These are phyloP conservation scores for Setomelanomma holmii DNA, from an alignment of 2,329 filamentous ascomycete genomes.

Conservation along the genomic window DNA sequence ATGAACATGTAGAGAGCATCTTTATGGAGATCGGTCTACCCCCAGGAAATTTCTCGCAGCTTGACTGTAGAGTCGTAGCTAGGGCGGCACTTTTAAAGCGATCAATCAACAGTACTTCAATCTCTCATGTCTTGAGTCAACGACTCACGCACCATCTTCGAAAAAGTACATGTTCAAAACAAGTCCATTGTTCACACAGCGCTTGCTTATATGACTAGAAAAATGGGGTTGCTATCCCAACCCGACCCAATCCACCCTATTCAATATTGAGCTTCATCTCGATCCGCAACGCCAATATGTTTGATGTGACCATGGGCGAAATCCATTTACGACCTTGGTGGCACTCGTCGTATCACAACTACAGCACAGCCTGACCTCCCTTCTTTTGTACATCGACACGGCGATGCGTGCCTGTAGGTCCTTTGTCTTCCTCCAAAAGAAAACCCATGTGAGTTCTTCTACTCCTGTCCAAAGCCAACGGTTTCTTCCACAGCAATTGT, in stretches of 20 bases:
- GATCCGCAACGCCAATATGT: neutral
- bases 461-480: slow-evolving; percentile 98
- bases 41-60: too few relatives aligned
- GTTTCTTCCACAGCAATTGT: slow-evolving; percentile 98
- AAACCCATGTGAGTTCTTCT: slow-evolving; percentile 20
- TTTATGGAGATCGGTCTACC: too few relatives aligned
- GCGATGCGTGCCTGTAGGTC: neutral
- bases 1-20: neutral
- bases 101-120: too few relatives aligned
- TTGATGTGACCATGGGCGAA: neutral
- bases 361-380: too few relatives aligned
- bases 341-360: too few relatives aligned
- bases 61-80: too few relatives aligned
- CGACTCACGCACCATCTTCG: too few relatives aligned
- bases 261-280: neutral
- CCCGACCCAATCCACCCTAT: neutral
- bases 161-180: neutral
- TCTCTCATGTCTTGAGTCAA: too few relatives aligned
- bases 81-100: too few relatives aligned
- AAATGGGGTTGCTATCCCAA: neutral
- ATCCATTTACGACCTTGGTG: too few relatives aligned
- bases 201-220: neutral
- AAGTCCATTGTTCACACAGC: neutral
- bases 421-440: neutral
- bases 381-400: neutral